A percentile compares a stretch with the other conserved stretches of the same genome.
Conservation (phyloP, 2,329 filamentous ascomycete genomes). For the Fusarium dlaminii region DNA sequence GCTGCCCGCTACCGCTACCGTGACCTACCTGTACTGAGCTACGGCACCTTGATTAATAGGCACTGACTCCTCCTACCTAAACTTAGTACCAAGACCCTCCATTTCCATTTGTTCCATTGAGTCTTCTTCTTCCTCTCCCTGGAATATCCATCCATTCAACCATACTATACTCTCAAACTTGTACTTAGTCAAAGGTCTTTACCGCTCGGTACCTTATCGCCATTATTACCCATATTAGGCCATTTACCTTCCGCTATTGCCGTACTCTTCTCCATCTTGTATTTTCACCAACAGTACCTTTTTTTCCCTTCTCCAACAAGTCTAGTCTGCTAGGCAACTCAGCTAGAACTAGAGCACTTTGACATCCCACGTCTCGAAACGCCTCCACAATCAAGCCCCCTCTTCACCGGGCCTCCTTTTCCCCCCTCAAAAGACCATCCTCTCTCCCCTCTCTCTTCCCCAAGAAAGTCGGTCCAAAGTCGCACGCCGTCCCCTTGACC, state of each 20-base stretch:
- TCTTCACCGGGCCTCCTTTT: slow-evolving; percentile 25
- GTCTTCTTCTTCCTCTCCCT: not conserved
- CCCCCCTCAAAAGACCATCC: slow-evolving; percentile 31
- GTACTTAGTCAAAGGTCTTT: not conserved
- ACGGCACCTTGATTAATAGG: not conserved
- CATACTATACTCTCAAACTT: not conserved
- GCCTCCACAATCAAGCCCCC: slow-evolving; percentile 35
- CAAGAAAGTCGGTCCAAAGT: slow-evolving; percentile 18
- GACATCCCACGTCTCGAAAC: slow-evolving; percentile 31
- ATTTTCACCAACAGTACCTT: not conserved
- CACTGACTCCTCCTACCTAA: not conserved
- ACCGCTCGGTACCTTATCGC: not conserved
- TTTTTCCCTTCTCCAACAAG: not conserved
- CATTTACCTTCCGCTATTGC: not conserved
- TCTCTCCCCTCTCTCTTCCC: slow-evolving; percentile 22
- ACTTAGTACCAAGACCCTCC: not conserved
- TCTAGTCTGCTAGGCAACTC: not conserved
- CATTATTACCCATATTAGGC: not conserved
- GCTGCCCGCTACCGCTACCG: not conserved
- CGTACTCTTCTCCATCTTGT: not conserved
- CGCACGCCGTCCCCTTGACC: slow-evolving; percentile 26
- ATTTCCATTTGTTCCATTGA: not conserved
- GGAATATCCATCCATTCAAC: not conserved
- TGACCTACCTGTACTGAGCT: not conserved
- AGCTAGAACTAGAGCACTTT: slow-evolving; percentile 16